A percentile compares a stretch with the other conserved stretches of the same genome.
Evolutionary conservation across 2,329 filamentous ascomycete species (phyloP).

Genomic region (Apiospora sp.): DNA sequence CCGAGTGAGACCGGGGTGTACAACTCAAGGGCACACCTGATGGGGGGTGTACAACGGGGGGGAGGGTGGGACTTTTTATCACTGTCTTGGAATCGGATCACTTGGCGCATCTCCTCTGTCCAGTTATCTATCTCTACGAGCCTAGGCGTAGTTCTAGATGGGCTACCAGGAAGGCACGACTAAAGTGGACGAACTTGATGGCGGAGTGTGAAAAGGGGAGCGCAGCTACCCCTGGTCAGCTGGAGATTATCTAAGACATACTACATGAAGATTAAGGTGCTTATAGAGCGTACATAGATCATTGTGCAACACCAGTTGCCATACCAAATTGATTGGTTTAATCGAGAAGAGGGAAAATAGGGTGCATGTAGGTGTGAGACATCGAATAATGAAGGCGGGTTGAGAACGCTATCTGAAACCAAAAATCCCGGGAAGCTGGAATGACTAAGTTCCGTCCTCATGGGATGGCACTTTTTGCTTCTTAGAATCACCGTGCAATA

Average conservation of each 20-base stretch:
- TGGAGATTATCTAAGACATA: constrained; percentile 10
- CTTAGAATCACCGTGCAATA: not conserved
- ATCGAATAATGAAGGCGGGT: constrained; percentile 18
- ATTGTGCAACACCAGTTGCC: not conserved
- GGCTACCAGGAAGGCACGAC: not conserved
- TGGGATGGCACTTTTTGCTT: not conserved
- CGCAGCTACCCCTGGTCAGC: not conserved
- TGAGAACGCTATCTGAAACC: constrained; percentile 16
- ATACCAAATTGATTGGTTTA: not conserved
- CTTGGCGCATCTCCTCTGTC: not conserved
- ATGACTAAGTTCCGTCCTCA: not conserved
- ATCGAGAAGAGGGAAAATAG: not conserved
- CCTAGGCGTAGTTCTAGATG: not conserved
- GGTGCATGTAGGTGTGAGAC: constrained; percentile 6
- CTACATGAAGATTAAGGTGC: not conserved
- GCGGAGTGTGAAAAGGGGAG: not conserved
- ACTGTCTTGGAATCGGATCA: not conserved
- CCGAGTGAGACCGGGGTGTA: not conserved
- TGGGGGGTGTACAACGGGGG: not conserved
- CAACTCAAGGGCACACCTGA: not conserved
- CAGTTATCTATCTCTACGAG: not conserved
- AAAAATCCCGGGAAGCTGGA: constrained; percentile 13
- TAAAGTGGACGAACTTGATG: not conserved
- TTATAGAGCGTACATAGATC: constrained; percentile 4
- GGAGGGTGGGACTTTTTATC: no score